phyloP scores from a whole-genome alignment of 345 rosid genomes.

The Sapria himalayana region DNA sequence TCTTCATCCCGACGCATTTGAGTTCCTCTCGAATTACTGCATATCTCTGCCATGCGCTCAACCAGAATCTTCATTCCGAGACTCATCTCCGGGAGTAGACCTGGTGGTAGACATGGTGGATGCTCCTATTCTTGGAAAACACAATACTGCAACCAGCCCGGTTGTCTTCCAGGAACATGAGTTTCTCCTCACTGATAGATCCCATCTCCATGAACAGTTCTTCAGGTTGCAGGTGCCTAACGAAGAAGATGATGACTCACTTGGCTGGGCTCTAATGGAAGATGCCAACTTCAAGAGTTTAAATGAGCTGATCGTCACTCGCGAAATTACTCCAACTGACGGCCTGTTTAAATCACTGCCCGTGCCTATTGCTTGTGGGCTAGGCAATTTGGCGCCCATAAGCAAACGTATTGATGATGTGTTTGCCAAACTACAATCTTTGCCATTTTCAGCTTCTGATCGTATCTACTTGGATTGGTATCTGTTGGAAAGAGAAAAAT shows the following conservation, averaged over 20 bases:
- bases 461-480: constrained; percentile 80
- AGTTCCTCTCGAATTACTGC: constrained; percentile 28
- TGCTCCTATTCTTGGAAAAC: constrained; percentile 9
- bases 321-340: constrained; percentile 50
- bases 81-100: constrained; percentile 19
- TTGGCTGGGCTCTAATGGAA: constrained; percentile 26
- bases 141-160: constrained; percentile 11
- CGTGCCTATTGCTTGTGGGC: constrained; percentile 32
- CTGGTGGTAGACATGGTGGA: constrained; percentile 23
- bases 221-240: constrained; percentile 15
- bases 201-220: constrained; percentile 22
- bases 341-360: constrained; percentile 66
- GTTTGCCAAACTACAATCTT: constrained; percentile 24
- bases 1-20: constrained; percentile 15
- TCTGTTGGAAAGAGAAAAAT: constrained; percentile 40
- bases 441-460: constrained; percentile 38
- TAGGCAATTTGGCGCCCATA: constrained; percentile 19
- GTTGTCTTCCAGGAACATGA: constrained; percentile 33
- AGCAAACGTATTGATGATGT: constrained; percentile 21
- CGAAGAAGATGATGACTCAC: constrained; percentile 26
- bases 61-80: constrained; percentile 16
- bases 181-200: constrained; percentile 25
- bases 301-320: constrained; percentile 44
- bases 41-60: constrained; percentile 19
- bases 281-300: constrained; percentile 46